Base-by-base conservation (phyloP, 306 rosid species). In the Canavalia gladiata region DNA sequence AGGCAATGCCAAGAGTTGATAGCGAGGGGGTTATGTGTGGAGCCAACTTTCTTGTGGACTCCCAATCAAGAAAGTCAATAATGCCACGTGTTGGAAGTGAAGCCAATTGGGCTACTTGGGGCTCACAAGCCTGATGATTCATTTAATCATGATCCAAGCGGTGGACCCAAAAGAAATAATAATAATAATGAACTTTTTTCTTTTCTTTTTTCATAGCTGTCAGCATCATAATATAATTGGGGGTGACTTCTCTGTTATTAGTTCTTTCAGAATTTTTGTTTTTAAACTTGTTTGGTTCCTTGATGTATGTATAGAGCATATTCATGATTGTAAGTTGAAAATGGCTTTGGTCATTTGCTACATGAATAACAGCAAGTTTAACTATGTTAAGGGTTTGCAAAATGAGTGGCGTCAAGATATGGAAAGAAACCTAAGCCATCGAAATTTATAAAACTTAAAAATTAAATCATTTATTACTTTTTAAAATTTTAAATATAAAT, bases 71-170 rank as follows among this genome's bases (percentile, higher is more conserved):
- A 78, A 62, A 80, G 30, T 85, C 54, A 37, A 84, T 74, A 83
- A 91, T 95, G 95, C 97, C 99, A 42, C 97, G 99, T 86, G 99
- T 95, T 5, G 99, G 99, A 0, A 95, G 99, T 69, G 99, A 91
- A 85, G 97, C 99, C 63, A 91, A 95, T 79, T 93, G 98, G 95
- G 86, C 95, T 39, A 28, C 84, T 25, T 93, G 97, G 95, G 95
- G 94, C 29, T 72, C 87, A 77, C 82, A 83, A n/a, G 84, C 88
- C 7, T 87, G 68, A 70, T 87, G 68, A 70, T 47, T 66, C n/a
- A 47, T 31, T 3, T n/a, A 57, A 60, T 47, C 45, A 30, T 75
- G 9, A 31, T 50, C 35, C 12, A 7, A 55, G 47, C 4, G 1
- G 7, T 42, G 55, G 18, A 18, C 5, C 55, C 28, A 59, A 67